Evolutionary conservation across 805 yeast genomes (phyloP).

Genomic region (Candida nanaspora): DNA sequence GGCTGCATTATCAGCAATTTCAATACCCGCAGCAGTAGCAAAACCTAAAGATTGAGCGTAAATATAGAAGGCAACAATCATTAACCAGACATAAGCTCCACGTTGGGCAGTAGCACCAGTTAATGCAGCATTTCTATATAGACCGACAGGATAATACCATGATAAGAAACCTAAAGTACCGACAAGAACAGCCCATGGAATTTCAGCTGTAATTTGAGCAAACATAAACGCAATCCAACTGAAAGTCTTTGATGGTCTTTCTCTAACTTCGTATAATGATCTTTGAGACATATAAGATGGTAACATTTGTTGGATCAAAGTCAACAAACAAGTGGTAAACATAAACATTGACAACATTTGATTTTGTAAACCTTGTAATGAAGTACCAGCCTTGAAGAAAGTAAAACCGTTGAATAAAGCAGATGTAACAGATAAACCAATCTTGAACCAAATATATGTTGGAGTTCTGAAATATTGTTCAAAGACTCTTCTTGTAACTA

Average conservation of each 20-base stretch:
- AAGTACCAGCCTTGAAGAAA: constrained; percentile 51
- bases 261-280: constrained; percentile 60
- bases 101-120: constrained; percentile 37
- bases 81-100: constrained; percentile 40
- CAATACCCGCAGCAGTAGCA: constrained; percentile 46
- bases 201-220: constrained; percentile 56
- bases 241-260: constrained; percentile 61
- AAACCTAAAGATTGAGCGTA: constrained; percentile 52
- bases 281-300: constrained; percentile 55
- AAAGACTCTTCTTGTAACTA: constrained; percentile 41
- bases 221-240: constrained; percentile 54
- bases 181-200: constrained; percentile 50
- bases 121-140: constrained; percentile 48
- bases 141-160: constrained; percentile 65
- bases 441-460: constrained; percentile 47
- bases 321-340: constrained; percentile 48
- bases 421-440: constrained; percentile 41
- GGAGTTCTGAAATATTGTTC: constrained; percentile 60
- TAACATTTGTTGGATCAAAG: constrained; percentile 50
- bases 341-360: constrained; percentile 71
- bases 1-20: constrained; percentile 53
- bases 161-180: constrained; percentile 54
- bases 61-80: constrained; percentile 36
- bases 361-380: constrained; percentile 65
- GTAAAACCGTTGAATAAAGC: constrained; percentile 61